Percentiles rank a stretch among this genome's conserved stretches.
phyloP scores from a whole-genome alignment of 495 filamentous ascomycete species.

The Penicillium fimorum region DNA sequence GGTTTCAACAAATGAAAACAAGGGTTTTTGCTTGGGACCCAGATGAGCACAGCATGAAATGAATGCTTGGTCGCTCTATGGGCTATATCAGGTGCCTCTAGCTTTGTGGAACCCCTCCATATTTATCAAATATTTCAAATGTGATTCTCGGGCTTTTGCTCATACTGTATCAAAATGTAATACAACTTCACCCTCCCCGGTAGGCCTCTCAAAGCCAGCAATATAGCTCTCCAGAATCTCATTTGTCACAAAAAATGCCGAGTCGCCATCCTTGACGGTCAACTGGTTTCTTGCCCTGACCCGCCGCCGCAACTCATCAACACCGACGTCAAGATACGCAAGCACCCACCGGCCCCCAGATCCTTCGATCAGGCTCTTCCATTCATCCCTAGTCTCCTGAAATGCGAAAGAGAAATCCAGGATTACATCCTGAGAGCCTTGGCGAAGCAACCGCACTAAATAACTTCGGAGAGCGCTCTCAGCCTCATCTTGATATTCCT shows the following conservation, averaged over 20 bases:
- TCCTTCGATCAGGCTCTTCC: slow-evolving; percentile 29
- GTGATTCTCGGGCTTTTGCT: too few relatives aligned
- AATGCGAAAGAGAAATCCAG: slow-evolving; percentile 39
- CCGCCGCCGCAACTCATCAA: slow-evolving; percentile 29
- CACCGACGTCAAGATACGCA: slow-evolving; percentile 29
- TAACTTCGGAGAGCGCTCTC: slow-evolving; percentile 16
- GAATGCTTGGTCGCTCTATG: too few relatives aligned
- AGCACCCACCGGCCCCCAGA: slow-evolving; percentile 34
- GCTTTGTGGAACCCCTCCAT: too few relatives aligned
- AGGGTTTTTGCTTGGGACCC: too few relatives aligned
- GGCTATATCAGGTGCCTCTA: too few relatives aligned
- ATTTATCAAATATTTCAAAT: too few relatives aligned
- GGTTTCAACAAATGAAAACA: too few relatives aligned
- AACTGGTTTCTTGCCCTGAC: slow-evolving; percentile 29
- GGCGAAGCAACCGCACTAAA: slow-evolving; percentile 22
- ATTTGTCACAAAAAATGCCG: slow-evolving; percentile 34
- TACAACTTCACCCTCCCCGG: slow-evolving; percentile 35
- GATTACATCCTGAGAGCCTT: slow-evolving; percentile 24
- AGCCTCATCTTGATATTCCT: slow-evolving; percentile 33
- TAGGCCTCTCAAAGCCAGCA: slow-evolving; percentile 39
- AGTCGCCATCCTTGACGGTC: slow-evolving; percentile 33
- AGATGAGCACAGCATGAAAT: too few relatives aligned
- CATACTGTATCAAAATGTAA: slow-evolving; percentile 9
- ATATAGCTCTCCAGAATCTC: slow-evolving; percentile 35
- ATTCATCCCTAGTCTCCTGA: slow-evolving; percentile 31